Percentiles rank a stretch among this genome's conserved stretches.
phyloP scores from a whole-genome alignment of 495 filamentous ascomycete species.

The Aspergillus nidulans region DNA sequence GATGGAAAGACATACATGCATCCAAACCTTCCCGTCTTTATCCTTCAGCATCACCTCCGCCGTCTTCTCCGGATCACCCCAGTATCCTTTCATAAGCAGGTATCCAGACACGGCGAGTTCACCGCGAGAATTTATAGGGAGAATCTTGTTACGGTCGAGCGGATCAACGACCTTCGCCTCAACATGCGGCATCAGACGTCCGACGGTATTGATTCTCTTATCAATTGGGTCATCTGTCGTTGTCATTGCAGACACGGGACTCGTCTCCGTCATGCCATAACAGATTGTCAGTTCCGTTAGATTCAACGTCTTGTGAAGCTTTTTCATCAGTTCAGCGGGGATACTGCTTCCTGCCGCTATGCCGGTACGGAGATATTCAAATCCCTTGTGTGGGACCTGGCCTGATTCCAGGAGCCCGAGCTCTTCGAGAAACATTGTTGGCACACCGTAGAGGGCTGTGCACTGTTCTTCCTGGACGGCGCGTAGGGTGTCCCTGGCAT shows the following conservation, averaged over 20 bases:
- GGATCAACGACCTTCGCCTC: conserved; percentile 79
- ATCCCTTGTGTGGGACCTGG: conserved; percentile 50
- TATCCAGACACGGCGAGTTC: conserved; percentile 86
- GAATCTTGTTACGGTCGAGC: conserved; percentile 45
- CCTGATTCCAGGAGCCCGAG: conserved; percentile 64
- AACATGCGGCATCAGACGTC: conserved; percentile 74
- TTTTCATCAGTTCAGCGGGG: conserved; percentile 78
- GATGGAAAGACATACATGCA: conserved; percentile 48
- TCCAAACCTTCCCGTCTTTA: conserved; percentile 59
- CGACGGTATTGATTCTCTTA: conserved; percentile 75
- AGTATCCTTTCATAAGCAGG: conserved; percentile 88
- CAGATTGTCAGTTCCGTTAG: conserved; percentile 86
- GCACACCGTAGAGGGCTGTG: conserved; percentile 87
- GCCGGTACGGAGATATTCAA: conserved; percentile 73
- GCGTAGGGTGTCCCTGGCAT: conserved; percentile 66
- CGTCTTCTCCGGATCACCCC: conserved; percentile 64
- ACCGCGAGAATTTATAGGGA: conserved; percentile 64
- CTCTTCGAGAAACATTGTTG: conserved; percentile 94
- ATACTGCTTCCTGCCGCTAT: conserved; percentile 89
- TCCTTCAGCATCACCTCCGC: conserved; percentile 65
- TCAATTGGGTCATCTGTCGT: conserved; percentile 72
- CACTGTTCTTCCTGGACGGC: conserved; percentile 70
- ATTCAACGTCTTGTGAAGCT: conserved; percentile 69
- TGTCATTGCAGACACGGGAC: conserved; percentile 89
- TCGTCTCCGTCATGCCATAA: conserved; percentile 98